Evolutionary conservation across 1,284 basidiomycete genomes (phyloP).

Genomic region (Papiliotrema fonsecae): DNA sequence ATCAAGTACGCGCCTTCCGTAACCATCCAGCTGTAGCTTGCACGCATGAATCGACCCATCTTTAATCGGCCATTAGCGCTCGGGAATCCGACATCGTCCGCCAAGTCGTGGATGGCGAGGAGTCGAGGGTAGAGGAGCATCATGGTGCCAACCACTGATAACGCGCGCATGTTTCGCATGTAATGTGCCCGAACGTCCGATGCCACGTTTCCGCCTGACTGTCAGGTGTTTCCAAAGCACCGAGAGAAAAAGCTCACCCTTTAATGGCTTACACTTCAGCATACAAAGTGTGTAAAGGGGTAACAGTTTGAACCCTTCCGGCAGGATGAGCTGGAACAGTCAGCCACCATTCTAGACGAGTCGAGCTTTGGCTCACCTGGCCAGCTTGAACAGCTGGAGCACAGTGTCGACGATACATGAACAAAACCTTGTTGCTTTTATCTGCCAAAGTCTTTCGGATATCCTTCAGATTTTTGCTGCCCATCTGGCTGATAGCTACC

Average conservation of each 20-base stretch:
- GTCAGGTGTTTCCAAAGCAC: constrained; percentile 5
- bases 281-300: constrained; percentile 80
- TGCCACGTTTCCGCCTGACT: constrained; percentile 71
- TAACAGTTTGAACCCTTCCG: constrained; percentile 86
- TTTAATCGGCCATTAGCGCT: constrained; percentile 57
- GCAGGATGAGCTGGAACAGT: constrained; percentile 70
- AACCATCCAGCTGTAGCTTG: constrained; percentile 83
- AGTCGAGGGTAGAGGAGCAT: constrained; percentile 84
- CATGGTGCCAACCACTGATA: constrained; percentile 66
- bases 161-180: constrained; percentile 68
- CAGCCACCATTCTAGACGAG: not conserved
- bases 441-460: constrained; percentile 83
- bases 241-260: constrained; percentile 55
- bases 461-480: constrained; percentile 61
- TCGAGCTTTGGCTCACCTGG: constrained; percentile 58
- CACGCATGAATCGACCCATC: constrained; percentile 76
- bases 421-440: constrained; percentile 73
- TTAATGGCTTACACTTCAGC: constrained; percentile 85
- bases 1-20: constrained; percentile 86
- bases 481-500: constrained; percentile 65
- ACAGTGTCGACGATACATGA: constrained; percentile 87
- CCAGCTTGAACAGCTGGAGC: constrained; percentile 74
- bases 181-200: constrained; percentile 89
- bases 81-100: constrained; percentile 63
- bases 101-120: constrained; percentile 81